Base-by-base conservation (phyloP, 2,329 filamentous ascomycete species). In the Neoascochyta sp. region DNA sequence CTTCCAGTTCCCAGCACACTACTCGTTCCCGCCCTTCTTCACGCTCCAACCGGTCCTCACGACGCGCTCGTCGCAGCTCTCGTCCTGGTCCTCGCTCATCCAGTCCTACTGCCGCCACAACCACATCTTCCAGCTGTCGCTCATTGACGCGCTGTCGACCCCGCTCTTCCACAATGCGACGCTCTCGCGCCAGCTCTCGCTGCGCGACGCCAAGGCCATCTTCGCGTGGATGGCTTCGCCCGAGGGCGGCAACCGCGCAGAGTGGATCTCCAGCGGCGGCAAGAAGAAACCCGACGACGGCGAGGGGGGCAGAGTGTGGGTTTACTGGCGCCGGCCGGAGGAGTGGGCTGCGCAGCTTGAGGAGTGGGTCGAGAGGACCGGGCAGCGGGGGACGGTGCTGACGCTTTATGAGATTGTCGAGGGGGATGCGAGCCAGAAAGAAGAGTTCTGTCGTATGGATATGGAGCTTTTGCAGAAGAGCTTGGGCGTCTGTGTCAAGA, bases 371-470 rank as follows among this genome's bases (percentile, higher is more conserved):
- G 89, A 96, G 16, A 78, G 80, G 40, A 95, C 88, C 39, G 92
- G 80, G 4, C 89, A 95, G 71, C 90, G 84, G 69, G 86, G 86
- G 14, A 79, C 76, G 9, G 90, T 98, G 33, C 64, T 98, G 56
- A 98, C 92, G 34, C 70, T 98, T 14, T 96, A 95, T 63, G 92
- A 98, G 68, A 68, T 98, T 52, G 75, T 79, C 2, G 80, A 95
- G 62, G 86, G 90, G n/a, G 90, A 96, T 54, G 82, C 74, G 16
- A 87, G 85, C 2, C 64, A 70, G 35, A 79, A 47, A 14, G 57
- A 62, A 53, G 87, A 93, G 48, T 86, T 94, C 54, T 80, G 87
- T 62, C 86, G 85, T n/a, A 84, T 98, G 70, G 89, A 96, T 57
- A 71, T 74, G 24, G 86, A 88, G 14, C 63, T 95, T 40, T 72